Conservation (phyloP, 768 basidiomycete genomes). For the Suillus tomentosus region DNA sequence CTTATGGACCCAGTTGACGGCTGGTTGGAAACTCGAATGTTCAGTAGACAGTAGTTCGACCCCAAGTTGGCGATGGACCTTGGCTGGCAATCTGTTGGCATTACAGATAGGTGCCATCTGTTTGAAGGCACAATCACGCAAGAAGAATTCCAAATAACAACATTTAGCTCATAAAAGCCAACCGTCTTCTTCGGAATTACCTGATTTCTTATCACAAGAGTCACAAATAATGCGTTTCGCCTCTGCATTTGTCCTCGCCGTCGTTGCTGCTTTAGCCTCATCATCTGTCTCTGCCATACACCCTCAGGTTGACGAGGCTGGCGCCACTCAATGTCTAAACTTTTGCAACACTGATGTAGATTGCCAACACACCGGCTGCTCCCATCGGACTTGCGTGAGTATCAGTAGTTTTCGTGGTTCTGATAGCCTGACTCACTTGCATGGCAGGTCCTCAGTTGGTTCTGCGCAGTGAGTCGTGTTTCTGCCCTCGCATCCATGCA, state of each 20-base stretch:
- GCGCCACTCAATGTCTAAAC: not conserved
- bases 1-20: not conserved
- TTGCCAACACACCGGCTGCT: too few relatives aligned
- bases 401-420: not conserved
- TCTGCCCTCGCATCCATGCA: not conserved
- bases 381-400: not conserved
- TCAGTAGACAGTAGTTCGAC: not conserved
- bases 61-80: not conserved
- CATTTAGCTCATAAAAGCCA: not conserved
- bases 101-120: not conserved
- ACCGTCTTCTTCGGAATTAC: not conserved
- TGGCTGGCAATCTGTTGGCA: not conserved
- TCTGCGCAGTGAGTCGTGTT: not conserved
- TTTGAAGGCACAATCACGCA: not conserved
- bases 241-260: not conserved
- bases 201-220: not conserved
- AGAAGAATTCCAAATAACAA: not conserved
- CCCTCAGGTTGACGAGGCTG: not conserved
- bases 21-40: not conserved
- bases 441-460: fast-evolving
- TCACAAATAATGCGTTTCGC: not conserved
- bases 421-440: not conserved
- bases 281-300: not conserved
- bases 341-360: not conserved
- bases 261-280: not conserved